Conservation (phyloP, 257 asterid species). For the Ajuga chamaepitys region DNA sequence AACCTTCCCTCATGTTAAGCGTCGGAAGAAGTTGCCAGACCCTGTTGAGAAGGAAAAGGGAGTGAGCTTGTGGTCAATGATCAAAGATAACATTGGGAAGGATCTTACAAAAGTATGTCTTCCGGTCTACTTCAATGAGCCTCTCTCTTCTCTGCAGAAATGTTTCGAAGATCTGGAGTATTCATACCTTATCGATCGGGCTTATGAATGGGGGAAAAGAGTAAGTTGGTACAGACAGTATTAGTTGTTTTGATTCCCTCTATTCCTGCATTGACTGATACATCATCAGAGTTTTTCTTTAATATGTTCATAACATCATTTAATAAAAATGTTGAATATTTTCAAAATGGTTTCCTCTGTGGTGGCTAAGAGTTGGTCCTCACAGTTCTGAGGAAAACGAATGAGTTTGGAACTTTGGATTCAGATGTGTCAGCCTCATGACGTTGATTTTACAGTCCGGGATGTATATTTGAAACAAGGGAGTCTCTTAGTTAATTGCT, state of each 20-base stretch:
- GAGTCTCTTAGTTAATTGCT: not conserved
- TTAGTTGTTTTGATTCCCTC: not conserved
- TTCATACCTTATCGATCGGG: constrained; percentile 87
- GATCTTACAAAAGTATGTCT: constrained; percentile 96
- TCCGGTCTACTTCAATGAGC: constrained; percentile 97
- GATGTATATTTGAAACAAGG: not conserved
- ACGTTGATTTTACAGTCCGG: not conserved
- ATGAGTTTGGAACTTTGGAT: not conserved
- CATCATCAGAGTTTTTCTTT: not conserved
- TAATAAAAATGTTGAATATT: not conserved
- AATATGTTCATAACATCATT: not conserved
- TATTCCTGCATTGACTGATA: constrained; percentile 8
- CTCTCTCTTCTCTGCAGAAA: constrained; percentile 90
- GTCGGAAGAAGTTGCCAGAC: constrained; percentile 81
- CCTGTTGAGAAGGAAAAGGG: constrained; percentile 93
- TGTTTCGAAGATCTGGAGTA: constrained; percentile 91
- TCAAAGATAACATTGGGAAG: constrained; percentile 91
- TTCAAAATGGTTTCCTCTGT: not conserved
- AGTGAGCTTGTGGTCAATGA: constrained; percentile 98
- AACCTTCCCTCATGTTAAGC: constrained; percentile 61
- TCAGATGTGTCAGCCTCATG: not conserved
- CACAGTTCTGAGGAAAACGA: not conserved
- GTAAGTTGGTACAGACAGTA: constrained; percentile 31
- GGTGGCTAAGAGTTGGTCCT: not conserved
- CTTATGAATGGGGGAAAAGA: constrained; percentile 75